These are phyloP conservation scores for Daldinia decipiens DNA, from an alignment of 495 filamentous ascomycete genomes.

Conservation along the genomic window DNA sequence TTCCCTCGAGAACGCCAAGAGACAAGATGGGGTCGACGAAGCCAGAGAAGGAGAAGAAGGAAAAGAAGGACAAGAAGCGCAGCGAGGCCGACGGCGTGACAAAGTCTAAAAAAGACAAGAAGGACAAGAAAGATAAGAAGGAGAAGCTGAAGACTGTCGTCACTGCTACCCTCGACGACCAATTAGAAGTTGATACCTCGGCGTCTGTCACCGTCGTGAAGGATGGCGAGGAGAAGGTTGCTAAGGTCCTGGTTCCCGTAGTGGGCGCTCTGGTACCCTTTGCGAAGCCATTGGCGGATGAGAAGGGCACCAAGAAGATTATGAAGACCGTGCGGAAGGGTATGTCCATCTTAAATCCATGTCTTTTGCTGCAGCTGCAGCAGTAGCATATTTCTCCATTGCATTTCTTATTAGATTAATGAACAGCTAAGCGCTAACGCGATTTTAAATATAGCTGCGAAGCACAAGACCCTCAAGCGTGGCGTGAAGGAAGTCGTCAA, in stretches of 20 bases:
- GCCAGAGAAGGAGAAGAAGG: conserved; percentile 74
- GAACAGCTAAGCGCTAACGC: conserved; percentile 29
- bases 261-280: conserved; percentile 89
- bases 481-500: conserved; percentile 99
- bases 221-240: conserved; percentile 57
- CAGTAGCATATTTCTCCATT: not conserved
- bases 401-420: not conserved
- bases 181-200: conserved; percentile 44
- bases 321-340: conserved; percentile 94
- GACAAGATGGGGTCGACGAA: conserved; percentile 49
- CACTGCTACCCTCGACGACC: conserved; percentile 62
- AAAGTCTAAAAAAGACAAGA: conserved; percentile 78
- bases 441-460: conserved; percentile 71
- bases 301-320: conserved; percentile 92
- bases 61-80: conserved; percentile 83
- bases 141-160: conserved; percentile 66
- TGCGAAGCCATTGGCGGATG: conserved; percentile 87
- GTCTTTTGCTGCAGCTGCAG: not conserved
- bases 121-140: conserved; percentile 73
- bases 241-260: conserved; percentile 61
- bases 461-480: conserved; percentile 91
- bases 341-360: conserved; percentile 54
- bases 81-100: conserved; percentile 78
- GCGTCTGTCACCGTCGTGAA: conserved; percentile 51
- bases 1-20: not conserved